Evolutionary conservation across 2,329 filamentous ascomycete species (phyloP), one percentile per base, ranked within the genome.

Genomic region (Penicillium sp.): DNA sequence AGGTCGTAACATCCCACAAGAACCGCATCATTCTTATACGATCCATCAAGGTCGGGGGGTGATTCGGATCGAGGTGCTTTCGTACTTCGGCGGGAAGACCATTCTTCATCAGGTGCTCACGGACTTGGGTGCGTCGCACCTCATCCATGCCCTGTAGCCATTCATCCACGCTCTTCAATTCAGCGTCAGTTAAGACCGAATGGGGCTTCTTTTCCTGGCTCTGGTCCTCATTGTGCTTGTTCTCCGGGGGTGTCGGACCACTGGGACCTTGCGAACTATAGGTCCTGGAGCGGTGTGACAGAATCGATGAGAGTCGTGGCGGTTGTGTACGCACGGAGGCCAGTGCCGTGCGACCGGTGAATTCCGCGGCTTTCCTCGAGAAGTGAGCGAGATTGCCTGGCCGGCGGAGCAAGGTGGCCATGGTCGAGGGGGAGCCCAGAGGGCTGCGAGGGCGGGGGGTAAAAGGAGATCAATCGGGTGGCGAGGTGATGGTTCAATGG

Each of bases 41-140:
- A 10, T 81, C 81, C 63, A 81, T 81, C 56, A 84, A 67, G 36
- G 80, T 79, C 70, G 75, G 66, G 77, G 75, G 60, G 80, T 80
- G 47, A 13, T 45, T 34, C 11, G 47, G 52, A 27, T 85, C 79
- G 71, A 87, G 82, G 49, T 88, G 81, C 60, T 87, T 81, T 51
- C 83, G 81, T 16, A 91, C 75, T 67, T 91, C 90, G 21, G 75
- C 65, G 1, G 91, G 90, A 14, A 91, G 83, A 9, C 91, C 91
- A 40, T 86, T 80, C 56, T 81, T 79, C 74, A 86, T 85, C 57
- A 93, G 81, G 27, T 81, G 77, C 57, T 82, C 76, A n/a, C 89
- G 74, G 8, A 86, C 79, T 45, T 83, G 79, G 80, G 55, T 92
- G 72, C 21, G 81, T 76, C 47, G 83, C 74, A 38, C 79, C 56